Conservation (phyloP, 2,329 filamentous ascomycete genomes). For the Nothopassalora personata region DNA sequence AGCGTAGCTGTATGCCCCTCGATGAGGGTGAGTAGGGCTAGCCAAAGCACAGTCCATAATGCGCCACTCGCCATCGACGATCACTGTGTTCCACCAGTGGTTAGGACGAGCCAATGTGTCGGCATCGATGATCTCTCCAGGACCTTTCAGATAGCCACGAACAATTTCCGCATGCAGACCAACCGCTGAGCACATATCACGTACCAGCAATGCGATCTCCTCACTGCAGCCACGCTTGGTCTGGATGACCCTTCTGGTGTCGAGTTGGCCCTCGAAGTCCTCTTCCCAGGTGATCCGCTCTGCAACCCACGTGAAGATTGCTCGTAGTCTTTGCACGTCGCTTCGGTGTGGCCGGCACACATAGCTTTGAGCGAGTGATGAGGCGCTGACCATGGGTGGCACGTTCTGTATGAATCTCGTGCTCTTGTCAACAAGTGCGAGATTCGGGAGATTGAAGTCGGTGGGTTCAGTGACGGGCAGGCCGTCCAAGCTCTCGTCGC, state of each 20-base stretch:
- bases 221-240: conserved; percentile 78
- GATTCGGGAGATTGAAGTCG: conserved; percentile 65
- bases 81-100: conserved; percentile 95
- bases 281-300: conserved; percentile 96
- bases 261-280: conserved; percentile 78
- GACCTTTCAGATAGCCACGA: conserved; percentile 82
- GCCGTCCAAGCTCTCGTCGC: conserved; percentile 83
- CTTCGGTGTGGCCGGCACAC: conserved; percentile 91
- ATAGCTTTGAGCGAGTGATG: conserved; percentile 80
- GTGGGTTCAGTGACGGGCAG: conserved; percentile 74
- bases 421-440: conserved; percentile 90
- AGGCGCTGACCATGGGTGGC: conserved; percentile 74
- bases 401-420: conserved; percentile 76
- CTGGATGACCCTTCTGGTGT: conserved; percentile 78
- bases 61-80: conserved; percentile 92
- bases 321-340: conserved; percentile 84
- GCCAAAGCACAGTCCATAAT: conserved; percentile 93
- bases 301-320: conserved; percentile 97
- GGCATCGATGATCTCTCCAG: conserved; percentile 76
- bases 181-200: conserved; percentile 89
- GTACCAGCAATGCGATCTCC: conserved; percentile 81
- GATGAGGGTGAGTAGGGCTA: conserved; percentile 79
- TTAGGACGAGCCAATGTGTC: conserved; percentile 81
- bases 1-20: conserved; percentile 69
- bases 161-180: conserved; percentile 84